Evolutionary conservation across 2,329 filamentous ascomycete species (phyloP).

Genomic region (Pyrenophora tritici-repentis): DNA sequence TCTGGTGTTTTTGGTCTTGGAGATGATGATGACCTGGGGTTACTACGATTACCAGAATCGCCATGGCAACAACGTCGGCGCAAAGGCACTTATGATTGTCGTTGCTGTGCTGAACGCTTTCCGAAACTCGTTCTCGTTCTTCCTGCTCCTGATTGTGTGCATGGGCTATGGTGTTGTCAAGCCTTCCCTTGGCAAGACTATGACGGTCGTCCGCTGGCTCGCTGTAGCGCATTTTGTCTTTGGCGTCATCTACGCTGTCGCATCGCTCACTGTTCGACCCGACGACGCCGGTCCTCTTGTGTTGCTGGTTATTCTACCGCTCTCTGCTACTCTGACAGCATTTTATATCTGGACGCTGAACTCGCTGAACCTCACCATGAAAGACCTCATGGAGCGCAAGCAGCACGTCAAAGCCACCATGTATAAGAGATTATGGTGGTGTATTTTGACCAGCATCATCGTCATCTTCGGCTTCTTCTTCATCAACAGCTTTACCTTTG

Average conservation of each 20-base stretch:
- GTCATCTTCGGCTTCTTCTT: conserved; percentile 99
- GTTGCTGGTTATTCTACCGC: conserved; percentile 87
- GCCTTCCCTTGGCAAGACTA: conserved; percentile 84
- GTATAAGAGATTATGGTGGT: conserved; percentile 99
- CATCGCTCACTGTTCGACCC: conserved; percentile 84
- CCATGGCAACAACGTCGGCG: conserved; percentile 79
- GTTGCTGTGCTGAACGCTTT: conserved; percentile 93
- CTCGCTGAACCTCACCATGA: conserved; percentile 91
- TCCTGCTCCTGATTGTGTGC: conserved; percentile 94
- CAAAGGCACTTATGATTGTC: conserved; percentile 84
- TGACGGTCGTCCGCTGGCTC: conserved; percentile 90
- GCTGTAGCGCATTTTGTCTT: conserved; percentile 94
- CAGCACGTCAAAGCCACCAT: conserved; percentile 91
- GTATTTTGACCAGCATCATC: conserved; percentile 86
- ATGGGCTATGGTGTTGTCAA: conserved; percentile 99
- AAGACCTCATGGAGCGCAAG: conserved; percentile 92
- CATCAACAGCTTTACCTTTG: conserved; percentile 95
- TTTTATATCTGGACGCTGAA: conserved; percentile 99
- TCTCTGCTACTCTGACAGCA: conserved; percentile 88
- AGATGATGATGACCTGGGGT: conserved; percentile 98
- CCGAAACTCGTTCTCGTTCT: conserved; percentile 97
- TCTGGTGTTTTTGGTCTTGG: conserved; percentile 87
- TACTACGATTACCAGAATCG: conserved; percentile 97
- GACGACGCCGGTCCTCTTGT: conserved; percentile 89
- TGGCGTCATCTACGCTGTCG: conserved; percentile 88